Percentiles rank a stretch among this genome's conserved stretches.
phyloP scores from a whole-genome alignment of 441 rosid species.

The Bruguiera hainesii region DNA sequence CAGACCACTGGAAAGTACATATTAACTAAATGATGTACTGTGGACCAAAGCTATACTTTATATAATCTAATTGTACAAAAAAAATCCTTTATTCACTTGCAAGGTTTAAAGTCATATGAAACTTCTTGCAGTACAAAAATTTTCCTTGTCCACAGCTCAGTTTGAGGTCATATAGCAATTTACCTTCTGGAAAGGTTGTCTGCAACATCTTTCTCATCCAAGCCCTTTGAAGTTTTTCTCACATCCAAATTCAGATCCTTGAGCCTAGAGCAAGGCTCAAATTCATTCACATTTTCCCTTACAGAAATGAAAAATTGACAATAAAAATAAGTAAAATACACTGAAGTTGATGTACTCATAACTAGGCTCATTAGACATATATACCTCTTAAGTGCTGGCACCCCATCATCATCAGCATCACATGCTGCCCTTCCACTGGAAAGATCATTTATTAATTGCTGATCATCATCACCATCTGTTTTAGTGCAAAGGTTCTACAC shows the following conservation, averaged over 20 bases:
- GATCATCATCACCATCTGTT: slow-evolving; percentile 36
- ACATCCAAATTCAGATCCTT: slow-evolving; percentile 75
- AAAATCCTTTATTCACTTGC: no score
- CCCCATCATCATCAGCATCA: slow-evolving; percentile 33
- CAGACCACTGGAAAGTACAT: no score
- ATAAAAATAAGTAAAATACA: slow-evolving; percentile 8
- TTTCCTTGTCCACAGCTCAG: neutral
- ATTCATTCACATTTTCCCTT: slow-evolving; percentile 43
- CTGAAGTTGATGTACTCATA: neutral
- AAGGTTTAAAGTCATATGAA: no score
- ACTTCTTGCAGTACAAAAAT: neutral
- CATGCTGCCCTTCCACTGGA: slow-evolving; percentile 28
- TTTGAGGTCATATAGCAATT: neutral
- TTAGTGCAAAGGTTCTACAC: slow-evolving; percentile 37
- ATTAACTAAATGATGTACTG: no score
- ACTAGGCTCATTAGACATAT: slow-evolving; percentile 6
- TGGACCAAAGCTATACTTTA: no score
- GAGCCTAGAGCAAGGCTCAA: slow-evolving; percentile 73
- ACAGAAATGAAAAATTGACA: slow-evolving; percentile 18
- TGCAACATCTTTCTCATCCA: slow-evolving; percentile 29
- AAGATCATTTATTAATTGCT: slow-evolving; percentile 21
- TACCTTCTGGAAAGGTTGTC: slow-evolving; percentile 47
- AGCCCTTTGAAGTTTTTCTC: slow-evolving; percentile 38
- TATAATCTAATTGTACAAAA: no score
- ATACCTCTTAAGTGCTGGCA: slow-evolving; percentile 49